Conservation (phyloP, 148 eudicot genomes). For the Cornus suecica region DNA sequence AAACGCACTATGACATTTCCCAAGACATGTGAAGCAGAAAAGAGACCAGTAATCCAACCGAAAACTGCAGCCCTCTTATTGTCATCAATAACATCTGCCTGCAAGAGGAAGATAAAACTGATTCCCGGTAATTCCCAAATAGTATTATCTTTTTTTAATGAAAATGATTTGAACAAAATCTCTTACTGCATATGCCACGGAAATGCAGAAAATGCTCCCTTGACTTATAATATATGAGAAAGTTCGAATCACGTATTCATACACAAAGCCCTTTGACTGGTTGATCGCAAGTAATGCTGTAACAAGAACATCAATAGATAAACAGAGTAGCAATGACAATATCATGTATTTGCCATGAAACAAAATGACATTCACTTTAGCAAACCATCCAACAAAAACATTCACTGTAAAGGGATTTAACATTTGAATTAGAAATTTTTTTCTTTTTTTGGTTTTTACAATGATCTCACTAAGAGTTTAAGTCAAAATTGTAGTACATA, state of each 20-base stretch:
- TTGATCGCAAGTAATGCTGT: conserved; percentile 70
- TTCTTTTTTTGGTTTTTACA: too few species aligned
- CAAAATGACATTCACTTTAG: too few species aligned
- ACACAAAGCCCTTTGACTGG: conserved; percentile 65
- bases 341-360: neutral
- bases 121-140: neutral
- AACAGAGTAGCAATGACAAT: neutral
- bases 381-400: neutral
- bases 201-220: conserved; percentile 90
- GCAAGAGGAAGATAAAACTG: conserved; percentile 6
- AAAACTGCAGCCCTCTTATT: conserved; percentile 71
- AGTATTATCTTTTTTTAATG: neutral
- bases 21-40: conserved; percentile 75
- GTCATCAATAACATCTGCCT: conserved; percentile 81
- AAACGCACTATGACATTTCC: conserved; percentile 79
- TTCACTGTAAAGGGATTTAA: neutral
- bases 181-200: conserved; percentile 91
- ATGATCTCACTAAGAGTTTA: neutral
- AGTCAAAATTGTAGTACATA: conserved; percentile 23
- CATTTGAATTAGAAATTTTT: too few species aligned
- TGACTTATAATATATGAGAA: conserved; percentile 74
- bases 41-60: conserved; percentile 86
- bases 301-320: conserved; percentile 9
- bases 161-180: conserved; percentile 6
- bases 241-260: conserved; percentile 73